A percentile compares a stretch with the other conserved stretches of the same genome.
These are phyloP conservation scores for Isabelozyma heimii DNA, from an alignment of 805 yeast species.

Conservation along the genomic window DNA sequence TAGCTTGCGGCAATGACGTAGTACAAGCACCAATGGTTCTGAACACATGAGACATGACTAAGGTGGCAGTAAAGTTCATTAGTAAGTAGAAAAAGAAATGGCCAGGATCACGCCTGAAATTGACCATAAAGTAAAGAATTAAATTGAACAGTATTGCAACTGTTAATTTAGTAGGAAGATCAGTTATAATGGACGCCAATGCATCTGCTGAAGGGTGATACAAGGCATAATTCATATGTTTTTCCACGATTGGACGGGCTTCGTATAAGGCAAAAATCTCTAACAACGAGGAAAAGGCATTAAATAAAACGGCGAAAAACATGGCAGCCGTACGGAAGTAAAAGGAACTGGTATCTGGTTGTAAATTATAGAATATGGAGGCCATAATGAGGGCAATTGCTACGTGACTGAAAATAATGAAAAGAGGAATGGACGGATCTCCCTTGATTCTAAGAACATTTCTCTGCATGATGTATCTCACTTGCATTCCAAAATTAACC, in stretches of 20 bases:
- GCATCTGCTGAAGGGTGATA: conserved; percentile 67
- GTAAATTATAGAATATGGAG: conserved; percentile 56
- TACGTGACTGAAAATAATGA: conserved; percentile 43
- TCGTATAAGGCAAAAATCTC: conserved; percentile 55
- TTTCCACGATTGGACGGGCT: conserved; percentile 56
- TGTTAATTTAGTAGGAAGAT: conserved; percentile 49
- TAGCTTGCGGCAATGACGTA: conserved; percentile 48
- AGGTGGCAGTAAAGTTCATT: conserved; percentile 41
- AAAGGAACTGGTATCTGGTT: conserved; percentile 42
- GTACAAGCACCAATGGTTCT: conserved; percentile 52
- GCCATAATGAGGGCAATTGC: conserved; percentile 54
- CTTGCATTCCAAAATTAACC: conserved; percentile 48
- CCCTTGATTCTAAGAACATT: conserved; percentile 49
- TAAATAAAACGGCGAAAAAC: conserved; percentile 65
- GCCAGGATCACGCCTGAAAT: conserved; percentile 52
- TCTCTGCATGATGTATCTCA: conserved; percentile 43
- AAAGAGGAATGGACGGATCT: conserved; percentile 46
- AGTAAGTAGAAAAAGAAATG: conserved; percentile 52
- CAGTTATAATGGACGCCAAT: conserved; percentile 57
- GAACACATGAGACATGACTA: conserved; percentile 55
- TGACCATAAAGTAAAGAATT: conserved; percentile 50
- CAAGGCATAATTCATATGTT: conserved; percentile 54
- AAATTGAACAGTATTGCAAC: conserved; percentile 48
- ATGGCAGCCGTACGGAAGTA: conserved; percentile 60
- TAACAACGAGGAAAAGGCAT: conserved; percentile 59